A percentile compares a stretch with the other conserved stretches of the same genome.
phyloP scores from a whole-genome alignment of 257 asterid species.

The Jacaranda mimosifolia region DNA sequence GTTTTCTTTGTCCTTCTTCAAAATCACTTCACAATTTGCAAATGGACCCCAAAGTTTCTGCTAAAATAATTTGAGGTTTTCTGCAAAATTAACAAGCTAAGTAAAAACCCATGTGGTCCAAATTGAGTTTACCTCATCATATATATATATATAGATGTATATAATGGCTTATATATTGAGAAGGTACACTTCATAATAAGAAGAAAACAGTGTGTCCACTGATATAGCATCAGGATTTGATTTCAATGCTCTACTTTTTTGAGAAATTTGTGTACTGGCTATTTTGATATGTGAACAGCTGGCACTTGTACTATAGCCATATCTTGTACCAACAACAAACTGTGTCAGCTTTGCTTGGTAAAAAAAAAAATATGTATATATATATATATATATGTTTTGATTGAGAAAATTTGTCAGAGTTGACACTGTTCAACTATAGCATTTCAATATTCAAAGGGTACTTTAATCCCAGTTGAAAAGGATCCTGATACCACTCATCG shows the following conservation, averaged over 20 bases:
- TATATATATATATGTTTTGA: neutral
- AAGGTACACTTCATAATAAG: neutral
- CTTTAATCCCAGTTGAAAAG: no score
- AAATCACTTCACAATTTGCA: neutral
- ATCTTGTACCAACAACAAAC: constrained; percentile 10
- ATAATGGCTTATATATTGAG: neutral
- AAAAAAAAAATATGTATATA: neutral
- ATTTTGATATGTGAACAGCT: neutral
- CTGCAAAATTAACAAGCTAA: neutral
- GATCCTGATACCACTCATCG: no score
- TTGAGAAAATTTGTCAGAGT: neutral
- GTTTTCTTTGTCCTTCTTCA: neutral
- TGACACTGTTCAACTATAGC: neutral
- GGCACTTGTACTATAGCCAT: neutral
- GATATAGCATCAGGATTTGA: neutral
- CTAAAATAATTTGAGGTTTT: neutral
- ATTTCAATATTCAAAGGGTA: neutral
- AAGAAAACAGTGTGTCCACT: neutral
- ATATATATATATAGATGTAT: neutral
- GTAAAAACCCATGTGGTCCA: constrained; percentile 9
- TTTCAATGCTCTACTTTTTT: neutral
- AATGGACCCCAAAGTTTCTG: neutral
- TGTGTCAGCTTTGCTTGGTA: neutral
- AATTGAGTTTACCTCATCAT: constrained; percentile 22
- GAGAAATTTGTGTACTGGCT: constrained; percentile 15